Evolutionary conservation across 2,329 filamentous ascomycete genomes (phyloP), one percentile per base, ranked within the genome.

Genomic region (Aureobasidium sp.): DNA sequence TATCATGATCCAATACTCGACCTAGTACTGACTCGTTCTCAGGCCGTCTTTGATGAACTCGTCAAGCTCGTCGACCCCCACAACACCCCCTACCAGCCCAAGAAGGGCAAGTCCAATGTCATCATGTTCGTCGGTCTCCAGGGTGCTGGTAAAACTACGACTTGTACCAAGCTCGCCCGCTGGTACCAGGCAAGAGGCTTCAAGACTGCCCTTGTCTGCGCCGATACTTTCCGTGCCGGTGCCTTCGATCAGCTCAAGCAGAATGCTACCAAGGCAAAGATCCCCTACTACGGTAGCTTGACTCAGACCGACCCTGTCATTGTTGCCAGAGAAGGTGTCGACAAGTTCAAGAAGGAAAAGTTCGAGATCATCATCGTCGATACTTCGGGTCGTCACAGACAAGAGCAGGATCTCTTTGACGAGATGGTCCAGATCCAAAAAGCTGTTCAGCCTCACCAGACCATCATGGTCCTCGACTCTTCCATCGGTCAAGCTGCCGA

Each of bases 51-150:
- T 75, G 93, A 99, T 73, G 91, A 97, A 75, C 86, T 99, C 58
- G 93, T 97, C 68, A 88, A 91, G 71, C 87, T 99, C 56, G 94
- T 99, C 68, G 91, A 99, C 71, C 94, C 94, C 29, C 93, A 97
- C 76, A 88, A 90, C 70, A 92, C 96, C 67, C 88, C 93, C 0
- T 99, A 96, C 82, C 94, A 95, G 75, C 92, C 93, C 25, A 96
- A 95, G 79, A 99, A 97, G 78, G 91, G 92, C 67, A 94, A 91
- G 74, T 82, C 88, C 66, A 99, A 97, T 75, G 90, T 99, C 72
- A 97, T 99, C 76, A 99, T 99, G 94, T 97, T 99, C 74, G 94
- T 99, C 66, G 94, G 94, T 78, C 82, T 99, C 53, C 94, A 99
- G 77, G 94, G 94, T 81, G 91, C 93, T 5, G 94, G 94, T 75